phyloP scores from a whole-genome alignment of 2,329 filamentous ascomycete genomes.

The Coniochaeta prunicola region DNA sequence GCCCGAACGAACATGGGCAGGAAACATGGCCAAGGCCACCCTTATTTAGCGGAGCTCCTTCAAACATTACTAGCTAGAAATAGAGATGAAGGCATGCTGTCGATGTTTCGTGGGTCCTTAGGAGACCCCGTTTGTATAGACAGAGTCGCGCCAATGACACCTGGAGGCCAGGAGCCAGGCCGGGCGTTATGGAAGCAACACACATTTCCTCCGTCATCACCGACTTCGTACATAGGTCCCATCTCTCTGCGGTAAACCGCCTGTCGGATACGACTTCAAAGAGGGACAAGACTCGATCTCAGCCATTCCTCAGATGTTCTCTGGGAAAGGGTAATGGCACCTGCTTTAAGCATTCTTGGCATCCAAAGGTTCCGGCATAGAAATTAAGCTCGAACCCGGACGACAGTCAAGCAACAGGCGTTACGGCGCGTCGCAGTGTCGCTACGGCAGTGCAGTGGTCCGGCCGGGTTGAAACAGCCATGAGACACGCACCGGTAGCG shows the following conservation, averaged over 20 bases:
- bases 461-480: slow-evolving; percentile 17
- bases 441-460: slow-evolving; percentile 8
- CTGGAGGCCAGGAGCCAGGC: neutral
- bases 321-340: neutral
- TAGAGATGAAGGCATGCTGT: neutral
- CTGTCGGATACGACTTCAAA: too few relatives aligned
- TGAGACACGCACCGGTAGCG: slow-evolving; percentile 17
- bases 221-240: too few relatives aligned
- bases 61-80: neutral
- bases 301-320: neutral
- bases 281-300: too few relatives aligned
- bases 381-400: neutral
- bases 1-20: neutral
- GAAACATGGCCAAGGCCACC: neutral
- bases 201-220: too few relatives aligned
- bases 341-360: neutral
- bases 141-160: neutral
- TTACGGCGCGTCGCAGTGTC: neutral
- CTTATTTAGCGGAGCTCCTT: slow-evolving; percentile 1
- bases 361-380: neutral
- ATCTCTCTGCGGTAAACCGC: too few relatives aligned
- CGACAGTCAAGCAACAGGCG: neutral
- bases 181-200: neutral
- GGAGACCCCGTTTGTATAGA: neutral
- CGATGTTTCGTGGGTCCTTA: neutral